Evolutionary conservation across 257 asterid genomes (phyloP).

Genomic region (Cordia subcordata): DNA sequence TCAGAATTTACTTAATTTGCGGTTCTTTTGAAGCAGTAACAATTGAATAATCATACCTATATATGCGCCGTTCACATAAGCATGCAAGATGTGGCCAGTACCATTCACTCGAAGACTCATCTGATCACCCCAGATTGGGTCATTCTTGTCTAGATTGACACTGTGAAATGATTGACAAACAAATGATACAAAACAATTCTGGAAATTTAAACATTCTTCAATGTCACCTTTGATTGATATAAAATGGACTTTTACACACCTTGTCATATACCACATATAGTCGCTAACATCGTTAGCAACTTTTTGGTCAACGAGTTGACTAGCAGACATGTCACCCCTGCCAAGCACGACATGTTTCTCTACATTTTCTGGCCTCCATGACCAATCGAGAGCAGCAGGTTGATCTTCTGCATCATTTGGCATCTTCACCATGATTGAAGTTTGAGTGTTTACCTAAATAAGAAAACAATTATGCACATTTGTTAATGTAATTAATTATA

Average conservation of each 20-base stretch:
- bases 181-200: no score
- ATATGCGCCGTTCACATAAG: slow-evolving; percentile 50
- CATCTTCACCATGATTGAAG: slow-evolving; percentile 39
- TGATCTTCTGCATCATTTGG: slow-evolving; percentile 30
- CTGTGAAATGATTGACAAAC: no score
- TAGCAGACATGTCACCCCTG: slow-evolving; percentile 27
- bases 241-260: slow-evolving; percentile 27
- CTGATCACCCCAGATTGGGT: slow-evolving; percentile 37
- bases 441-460: slow-evolving; percentile 62
- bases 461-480: no score
- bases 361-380: slow-evolving; percentile 43
- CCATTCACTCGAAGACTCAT: slow-evolving; percentile 46
- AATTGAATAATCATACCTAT: slow-evolving; percentile 33
- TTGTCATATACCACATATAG: slow-evolving; percentile 88
- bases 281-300: slow-evolving; percentile 43
- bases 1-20: not conserved
- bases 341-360: slow-evolving; percentile 27
- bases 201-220: no score
- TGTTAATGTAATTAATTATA: no score
- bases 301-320: slow-evolving; percentile 45
- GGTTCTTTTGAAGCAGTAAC: not conserved
- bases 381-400: slow-evolving; percentile 42
- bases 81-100: slow-evolving; percentile 57
- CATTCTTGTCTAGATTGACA: slow-evolving; percentile 31
- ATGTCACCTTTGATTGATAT: not conserved